Evolutionary conservation across 2,329 filamentous ascomycete genomes (phyloP).

Genomic region (Beauveria scarabaeidicola): DNA sequence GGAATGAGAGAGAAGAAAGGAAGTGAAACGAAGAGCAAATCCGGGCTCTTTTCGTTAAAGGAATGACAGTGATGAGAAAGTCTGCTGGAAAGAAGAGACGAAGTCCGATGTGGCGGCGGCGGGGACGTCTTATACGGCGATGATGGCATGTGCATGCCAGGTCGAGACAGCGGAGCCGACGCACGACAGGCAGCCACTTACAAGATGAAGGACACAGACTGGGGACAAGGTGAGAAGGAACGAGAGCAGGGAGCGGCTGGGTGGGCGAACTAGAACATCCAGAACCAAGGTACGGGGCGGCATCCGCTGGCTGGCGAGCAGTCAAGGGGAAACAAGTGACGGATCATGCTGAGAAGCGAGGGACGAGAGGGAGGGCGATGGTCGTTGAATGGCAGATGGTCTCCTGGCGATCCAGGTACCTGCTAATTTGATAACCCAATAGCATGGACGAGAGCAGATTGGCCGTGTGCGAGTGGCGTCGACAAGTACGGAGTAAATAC

Average conservation of each 20-base stretch:
- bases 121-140: constrained; percentile 9
- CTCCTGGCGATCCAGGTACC: constrained; percentile 6
- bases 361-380: neutral
- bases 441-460: neutral
- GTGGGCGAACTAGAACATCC: constrained; percentile 21
- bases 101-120: neutral
- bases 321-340: constrained; percentile 20
- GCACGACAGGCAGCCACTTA: neutral
- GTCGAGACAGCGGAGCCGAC: constrained; percentile 5
- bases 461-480: neutral
- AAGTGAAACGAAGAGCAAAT: neutral
- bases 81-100: constrained; percentile 8
- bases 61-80: constrained; percentile 9
- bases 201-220: neutral
- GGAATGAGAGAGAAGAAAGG: constrained; percentile 18
- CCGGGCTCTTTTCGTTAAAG: neutral
- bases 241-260: constrained; percentile 18
- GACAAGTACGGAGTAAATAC: too few relatives aligned
- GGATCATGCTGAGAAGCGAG: neutral
- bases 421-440: neutral
- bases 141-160: constrained; percentile 5
- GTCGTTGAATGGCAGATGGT: neutral
- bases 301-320: neutral
- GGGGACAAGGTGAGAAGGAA: constrained; percentile 14
- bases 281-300: constrained; percentile 3